Evolutionary conservation across 257 asterid genomes (phyloP).

Genomic region (Solanum raphanifolium): DNA sequence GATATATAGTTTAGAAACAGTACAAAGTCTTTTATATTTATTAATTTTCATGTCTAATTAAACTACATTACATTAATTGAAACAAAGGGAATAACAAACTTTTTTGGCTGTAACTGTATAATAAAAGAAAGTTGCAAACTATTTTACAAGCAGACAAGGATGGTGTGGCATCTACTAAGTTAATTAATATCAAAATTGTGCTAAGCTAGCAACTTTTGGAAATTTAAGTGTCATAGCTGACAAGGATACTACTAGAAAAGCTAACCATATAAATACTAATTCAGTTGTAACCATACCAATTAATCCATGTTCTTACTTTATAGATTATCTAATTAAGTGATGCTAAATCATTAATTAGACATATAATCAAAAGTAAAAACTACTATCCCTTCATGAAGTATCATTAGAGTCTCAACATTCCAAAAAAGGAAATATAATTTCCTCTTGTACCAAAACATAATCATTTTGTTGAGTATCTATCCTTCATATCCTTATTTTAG

Average conservation of each 20-base stretch:
- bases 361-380: neutral
- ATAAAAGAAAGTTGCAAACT: neutral
- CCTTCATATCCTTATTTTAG: neutral
- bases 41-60: neutral
- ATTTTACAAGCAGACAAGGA: neutral
- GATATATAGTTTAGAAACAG: too few species aligned
- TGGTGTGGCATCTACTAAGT: neutral
- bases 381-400: too few species aligned
- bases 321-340: neutral
- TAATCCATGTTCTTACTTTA: neutral
- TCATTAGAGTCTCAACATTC: neutral
- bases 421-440: neutral
- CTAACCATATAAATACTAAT: neutral
- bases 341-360: neutral
- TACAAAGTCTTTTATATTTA: too few species aligned
- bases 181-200: neutral
- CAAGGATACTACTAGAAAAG: neutral
- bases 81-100: neutral
- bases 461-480: neutral
- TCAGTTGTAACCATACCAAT: too few species aligned
- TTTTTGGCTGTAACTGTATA: neutral
- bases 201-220: neutral
- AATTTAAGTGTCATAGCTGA: neutral
- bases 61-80: too few species aligned
- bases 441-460: neutral